A percentile compares a stretch with the other conserved stretches of the same genome.
These are phyloP conservation scores for Globisporangium nunn DNA, from an alignment of 352 stramenopile genomes.

Conservation along the genomic window DNA sequence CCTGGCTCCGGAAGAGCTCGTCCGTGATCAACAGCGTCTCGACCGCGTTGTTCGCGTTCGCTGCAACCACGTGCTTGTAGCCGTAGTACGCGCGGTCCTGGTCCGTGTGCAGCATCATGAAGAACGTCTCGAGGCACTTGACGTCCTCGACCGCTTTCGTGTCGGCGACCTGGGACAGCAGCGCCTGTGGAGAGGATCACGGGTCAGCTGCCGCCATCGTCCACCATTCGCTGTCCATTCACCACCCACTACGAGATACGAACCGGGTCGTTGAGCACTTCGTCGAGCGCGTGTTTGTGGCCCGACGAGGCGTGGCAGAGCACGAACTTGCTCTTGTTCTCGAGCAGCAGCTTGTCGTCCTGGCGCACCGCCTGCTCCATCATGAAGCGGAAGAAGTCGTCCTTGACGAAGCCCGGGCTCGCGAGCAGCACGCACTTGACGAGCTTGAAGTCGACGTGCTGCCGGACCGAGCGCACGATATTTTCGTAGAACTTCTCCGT, in stretches of 20 bases:
- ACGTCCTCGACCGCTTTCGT: constrained; percentile 93
- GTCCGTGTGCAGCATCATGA: constrained; percentile 93
- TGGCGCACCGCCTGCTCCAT: constrained; percentile 86
- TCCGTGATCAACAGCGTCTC: constrained; percentile 95
- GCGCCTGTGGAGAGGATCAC: constrained; percentile 18
- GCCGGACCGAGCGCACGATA: constrained; percentile 92
- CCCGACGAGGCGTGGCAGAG: constrained; percentile 92
- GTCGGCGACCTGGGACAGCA: constrained; percentile 91
- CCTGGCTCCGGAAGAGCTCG: constrained; percentile 89
- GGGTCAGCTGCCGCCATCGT: too few relatives aligned
- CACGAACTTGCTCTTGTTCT: constrained; percentile 97
- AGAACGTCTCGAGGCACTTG: constrained; percentile 91
- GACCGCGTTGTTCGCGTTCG: constrained; percentile 91
- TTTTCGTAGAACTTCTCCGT: constrained; percentile 96
- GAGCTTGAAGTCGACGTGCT: constrained; percentile 95
- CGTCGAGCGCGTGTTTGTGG: constrained; percentile 97
- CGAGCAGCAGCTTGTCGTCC: constrained; percentile 92
- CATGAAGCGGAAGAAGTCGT: constrained; percentile 97
- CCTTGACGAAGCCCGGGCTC: constrained; percentile 95
- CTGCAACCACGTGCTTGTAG: constrained; percentile 90
- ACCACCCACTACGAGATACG: too few relatives aligned
- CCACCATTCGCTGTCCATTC: too few relatives aligned
- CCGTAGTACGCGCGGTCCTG: constrained; percentile 97
- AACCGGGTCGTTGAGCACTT: constrained; percentile 90
- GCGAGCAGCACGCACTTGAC: constrained; percentile 96